Conservation (phyloP, 331 rosid species). For the Quercus lobata region DNA sequence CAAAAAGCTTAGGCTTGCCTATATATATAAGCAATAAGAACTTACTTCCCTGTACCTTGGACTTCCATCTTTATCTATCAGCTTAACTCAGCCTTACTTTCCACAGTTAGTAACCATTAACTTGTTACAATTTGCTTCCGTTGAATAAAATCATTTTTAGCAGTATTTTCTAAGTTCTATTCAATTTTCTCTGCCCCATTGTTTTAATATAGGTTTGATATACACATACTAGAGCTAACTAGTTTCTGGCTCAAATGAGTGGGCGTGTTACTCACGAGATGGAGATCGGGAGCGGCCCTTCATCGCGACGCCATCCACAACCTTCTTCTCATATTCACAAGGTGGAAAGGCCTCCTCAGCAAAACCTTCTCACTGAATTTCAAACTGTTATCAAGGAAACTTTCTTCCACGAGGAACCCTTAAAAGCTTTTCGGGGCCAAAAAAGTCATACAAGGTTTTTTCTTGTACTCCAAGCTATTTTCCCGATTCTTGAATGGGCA, state of each 20-base stretch:
- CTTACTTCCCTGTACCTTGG: no score
- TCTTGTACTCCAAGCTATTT: slow-evolving; percentile 45
- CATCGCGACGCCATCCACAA: slow-evolving; percentile 32
- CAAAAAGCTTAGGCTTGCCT: no score
- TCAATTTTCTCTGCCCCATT: neutral
- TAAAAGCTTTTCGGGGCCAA: slow-evolving; percentile 52
- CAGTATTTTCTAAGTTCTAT: no score
- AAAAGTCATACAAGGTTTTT: slow-evolving; percentile 18
- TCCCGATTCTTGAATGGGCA: slow-evolving; percentile 69
- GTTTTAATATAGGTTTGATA: slow-evolving; percentile 6
- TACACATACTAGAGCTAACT: neutral
- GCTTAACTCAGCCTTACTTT: no score
- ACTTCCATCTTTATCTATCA: no score
- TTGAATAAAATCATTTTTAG: no score
- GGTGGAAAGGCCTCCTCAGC: slow-evolving; percentile 60
- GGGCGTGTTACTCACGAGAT: slow-evolving; percentile 18
- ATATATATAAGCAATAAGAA: no score
- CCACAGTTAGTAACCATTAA: no score
- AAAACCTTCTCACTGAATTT: slow-evolving; percentile 42
- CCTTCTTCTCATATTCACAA: slow-evolving; percentile 27
- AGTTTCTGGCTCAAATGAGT: slow-evolving; percentile 40
- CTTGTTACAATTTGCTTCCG: no score
- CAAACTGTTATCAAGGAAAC: slow-evolving; percentile 43
- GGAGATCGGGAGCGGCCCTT: slow-evolving; percentile 17
- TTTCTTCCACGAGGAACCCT: slow-evolving; percentile 71